These are phyloP conservation scores for Claviceps digitariae DNA, from an alignment of 2,329 filamentous ascomycete species.

Conservation along the genomic window DNA sequence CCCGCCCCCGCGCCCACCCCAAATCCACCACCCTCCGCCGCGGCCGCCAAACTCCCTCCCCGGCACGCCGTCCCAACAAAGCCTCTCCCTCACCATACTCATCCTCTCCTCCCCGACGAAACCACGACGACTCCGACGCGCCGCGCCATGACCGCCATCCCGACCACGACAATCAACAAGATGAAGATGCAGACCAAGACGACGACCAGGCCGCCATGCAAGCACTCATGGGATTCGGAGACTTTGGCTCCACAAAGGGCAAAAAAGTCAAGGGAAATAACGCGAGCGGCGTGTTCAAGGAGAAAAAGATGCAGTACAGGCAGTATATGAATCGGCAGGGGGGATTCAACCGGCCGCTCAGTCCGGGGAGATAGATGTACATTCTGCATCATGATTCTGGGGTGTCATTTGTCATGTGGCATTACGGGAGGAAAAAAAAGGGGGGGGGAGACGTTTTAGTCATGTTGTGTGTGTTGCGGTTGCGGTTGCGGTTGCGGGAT, in stretches of 20 bases:
- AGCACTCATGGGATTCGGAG: slow-evolving; percentile 79
- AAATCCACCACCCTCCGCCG: slow-evolving; percentile 6
- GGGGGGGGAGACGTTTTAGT: too few species aligned
- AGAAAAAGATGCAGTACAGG: slow-evolving; percentile 87
- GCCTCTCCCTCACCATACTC: slow-evolving; percentile 9
- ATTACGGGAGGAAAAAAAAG: too few species aligned
- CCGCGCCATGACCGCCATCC: too few species aligned
- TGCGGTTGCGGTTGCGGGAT: too few species aligned
- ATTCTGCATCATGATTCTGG: background rate
- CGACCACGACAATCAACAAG: slow-evolving; percentile 8
- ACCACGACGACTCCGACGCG: background rate
- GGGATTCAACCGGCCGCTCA: slow-evolving; percentile 69
- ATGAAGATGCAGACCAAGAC: slow-evolving; percentile 36
- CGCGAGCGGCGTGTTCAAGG: slow-evolving; percentile 68
- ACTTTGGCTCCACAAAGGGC: slow-evolving; percentile 76
- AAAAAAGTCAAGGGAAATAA: slow-evolving; percentile 83
- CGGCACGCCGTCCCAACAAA: background rate
- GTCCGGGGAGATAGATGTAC: slow-evolving; percentile 32
- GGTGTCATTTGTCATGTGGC: too few species aligned
- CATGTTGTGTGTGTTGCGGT: too few species aligned
- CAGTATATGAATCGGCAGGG: slow-evolving; percentile 91
- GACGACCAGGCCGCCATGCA: slow-evolving; percentile 62
- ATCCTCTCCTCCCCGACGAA: background rate
- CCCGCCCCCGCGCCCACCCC: slow-evolving; percentile 18
- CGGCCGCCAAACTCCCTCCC: slow-evolving; percentile 12